Percentiles rank a stretch among this genome's conserved stretches.
Conservation (phyloP, 495 filamentous ascomycete genomes). For the Talaromyces proteolyticus region DNA sequence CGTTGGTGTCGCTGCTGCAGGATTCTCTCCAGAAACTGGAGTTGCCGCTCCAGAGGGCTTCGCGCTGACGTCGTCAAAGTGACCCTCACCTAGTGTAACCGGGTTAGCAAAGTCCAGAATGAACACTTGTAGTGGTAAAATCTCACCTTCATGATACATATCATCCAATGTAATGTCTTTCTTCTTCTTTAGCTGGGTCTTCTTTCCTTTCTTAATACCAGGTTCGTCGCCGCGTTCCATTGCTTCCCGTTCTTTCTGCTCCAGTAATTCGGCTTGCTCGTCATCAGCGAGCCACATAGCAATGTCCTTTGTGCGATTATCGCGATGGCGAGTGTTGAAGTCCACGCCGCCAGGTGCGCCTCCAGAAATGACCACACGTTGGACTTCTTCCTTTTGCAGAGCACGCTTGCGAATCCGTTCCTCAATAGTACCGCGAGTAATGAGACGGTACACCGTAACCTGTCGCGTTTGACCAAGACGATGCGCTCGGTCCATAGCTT, state of each 20-base stretch:
- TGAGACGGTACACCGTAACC: slow-evolving; percentile 95
- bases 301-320: slow-evolving; percentile 92
- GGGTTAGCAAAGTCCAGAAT: background rate
- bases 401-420: slow-evolving; percentile 97
- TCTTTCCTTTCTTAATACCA: slow-evolving; percentile 49
- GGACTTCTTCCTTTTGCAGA: slow-evolving; percentile 97
- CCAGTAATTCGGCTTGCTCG: slow-evolving; percentile 86
- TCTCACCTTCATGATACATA: slow-evolving; percentile 96
- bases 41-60: slow-evolving; percentile 83
- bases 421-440: slow-evolving; percentile 95
- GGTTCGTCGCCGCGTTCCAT: slow-evolving; percentile 48
- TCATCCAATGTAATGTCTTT: slow-evolving; percentile 86
- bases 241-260: slow-evolving; percentile 80
- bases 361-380: slow-evolving; percentile 95
- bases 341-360: slow-evolving; percentile 79
- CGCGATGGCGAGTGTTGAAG: slow-evolving; percentile 84
- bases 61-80: slow-evolving; percentile 78
- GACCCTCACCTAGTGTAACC: slow-evolving; percentile 68
- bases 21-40: slow-evolving; percentile 54
- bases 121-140: background rate
- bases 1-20: slow-evolving; percentile 35
- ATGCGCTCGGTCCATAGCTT: slow-evolving; percentile 98
- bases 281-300: slow-evolving; percentile 96
- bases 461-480: slow-evolving; percentile 94
- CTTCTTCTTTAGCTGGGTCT: slow-evolving; percentile 52